Evolutionary conservation across 2,329 filamentous ascomycete species (phyloP), one percentile per base, ranked within the genome.

Genomic region (Pestalotiopsis sp.): DNA sequence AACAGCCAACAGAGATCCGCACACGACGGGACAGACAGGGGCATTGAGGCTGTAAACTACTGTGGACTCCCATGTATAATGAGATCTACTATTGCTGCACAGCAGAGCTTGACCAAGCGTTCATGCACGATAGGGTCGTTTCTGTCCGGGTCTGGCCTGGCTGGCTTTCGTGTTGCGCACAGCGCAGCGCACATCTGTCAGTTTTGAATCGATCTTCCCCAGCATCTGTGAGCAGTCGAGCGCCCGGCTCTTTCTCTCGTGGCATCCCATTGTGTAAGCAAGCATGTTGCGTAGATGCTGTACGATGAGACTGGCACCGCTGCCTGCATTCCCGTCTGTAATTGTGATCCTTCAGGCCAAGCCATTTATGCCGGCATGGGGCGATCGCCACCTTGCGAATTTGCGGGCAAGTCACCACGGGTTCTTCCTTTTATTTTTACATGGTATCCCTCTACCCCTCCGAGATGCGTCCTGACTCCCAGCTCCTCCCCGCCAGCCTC

Each of bases 91-190:
- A 67, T 62, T 67, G 31, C 62, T 64, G 39, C 64, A 63, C 23
- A 61, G 20, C 27, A 45, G 57, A 36, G 67, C 27, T 69, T 67
- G 68, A 69, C 65, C 68, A 67, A 66, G 68, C 68, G 68, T 69
- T 69, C 68, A 69, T 69, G 68, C 68, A 69, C 57, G 68, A 67
- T 66, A 58, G 38, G 57, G 31, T n/a, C 59, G 39, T 61, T 59
- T 64, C 62, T 39, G 52, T 14, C 36, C 57, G 52, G 41, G 64
- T 49, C 49, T 65, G 41, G 20, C 49, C 52, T 27, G 20, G 14
- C 60, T 38, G 25, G 25, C 36, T 23, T 14, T 23, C 23, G 7
- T 59, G 27, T 59, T 23, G 57, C 39, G 41, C 61, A 45, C 39
- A 25, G 14, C 55, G 11, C 27, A 17, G 39, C 55, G 55, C 55